Evolutionary conservation across 805 yeast genomes (phyloP), one percentile per base, ranked within the genome.

Genomic region (Schwanniomyces occidentalis): DNA sequence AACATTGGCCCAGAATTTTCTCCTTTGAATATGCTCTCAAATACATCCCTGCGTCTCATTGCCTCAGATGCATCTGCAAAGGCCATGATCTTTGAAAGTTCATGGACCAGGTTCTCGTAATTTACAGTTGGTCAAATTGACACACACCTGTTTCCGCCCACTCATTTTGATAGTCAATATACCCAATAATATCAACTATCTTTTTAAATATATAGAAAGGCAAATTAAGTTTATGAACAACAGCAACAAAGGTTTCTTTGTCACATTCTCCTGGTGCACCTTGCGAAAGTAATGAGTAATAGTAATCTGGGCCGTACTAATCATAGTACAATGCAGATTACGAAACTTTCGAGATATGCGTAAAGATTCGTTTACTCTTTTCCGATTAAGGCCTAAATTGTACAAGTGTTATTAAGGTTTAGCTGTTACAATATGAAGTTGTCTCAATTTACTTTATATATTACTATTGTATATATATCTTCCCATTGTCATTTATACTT

Each of bases 311-410:
- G 0, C 88, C 88, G 51, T 71, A 76, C 34, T 77, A 63, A 48
- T 82, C 82, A 57, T 83, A 83, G 56, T 80, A 83, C 24, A 80
- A n/a, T n/a, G n/a, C n/a, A n/a, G n/a, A n/a, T n/a, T n/a, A n/a
- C n/a, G n/a, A n/a, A n/a, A n/a, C n/a, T n/a, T n/a, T n/a, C n/a
- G n/a, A n/a, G n/a, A n/a, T n/a, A n/a, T n/a, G n/a, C n/a, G n/a
- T n/a, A n/a, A n/a, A n/a, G n/a, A n/a, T n/a, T n/a, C n/a, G n/a
- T n/a, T n/a, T n/a, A n/a, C n/a, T n/a, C n/a, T n/a, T n/a, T n/a
- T n/a, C n/a, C n/a, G n/a, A n/a, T n/a, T n/a, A n/a, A n/a, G n/a
- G n/a, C n/a, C n/a, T n/a, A n/a, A n/a, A n/a, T n/a, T n/a, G n/a
- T n/a, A n/a, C n/a, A n/a, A n/a, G n/a, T n/a, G n/a, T n/a, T n/a